phyloP scores from a whole-genome alignment of 208 protist genomes.

The Kentomonas sorsogonicus region DNA sequence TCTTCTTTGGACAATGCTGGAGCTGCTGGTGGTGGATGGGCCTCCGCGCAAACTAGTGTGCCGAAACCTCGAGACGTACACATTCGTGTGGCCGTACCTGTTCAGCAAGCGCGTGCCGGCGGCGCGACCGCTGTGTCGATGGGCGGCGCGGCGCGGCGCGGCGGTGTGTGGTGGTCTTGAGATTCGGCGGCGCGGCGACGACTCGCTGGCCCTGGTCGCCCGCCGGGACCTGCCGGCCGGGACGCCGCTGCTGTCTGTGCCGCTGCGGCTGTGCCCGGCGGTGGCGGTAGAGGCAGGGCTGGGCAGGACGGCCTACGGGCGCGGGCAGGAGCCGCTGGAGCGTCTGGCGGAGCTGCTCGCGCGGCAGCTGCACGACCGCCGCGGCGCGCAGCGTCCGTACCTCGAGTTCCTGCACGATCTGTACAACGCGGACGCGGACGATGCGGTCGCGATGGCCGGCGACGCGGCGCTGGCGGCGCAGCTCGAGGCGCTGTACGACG shows the following conservation, averaged over 20 bases:
- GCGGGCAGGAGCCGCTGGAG: conserved; percentile 36
- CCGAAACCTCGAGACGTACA: conserved; percentile 51
- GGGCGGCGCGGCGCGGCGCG: conserved; percentile 58
- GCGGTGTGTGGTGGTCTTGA: conserved; percentile 55
- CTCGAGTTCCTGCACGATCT: conserved; percentile 84
- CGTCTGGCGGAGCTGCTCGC: conserved; percentile 41
- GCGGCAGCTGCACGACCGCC: conserved; percentile 65
- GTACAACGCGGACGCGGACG: conserved; percentile 56
- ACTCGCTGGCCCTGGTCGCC: conserved; percentile 27
- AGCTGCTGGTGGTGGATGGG: conserved; percentile 28
- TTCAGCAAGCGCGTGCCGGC: conserved; percentile 50
- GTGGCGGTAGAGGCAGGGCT: conserved; percentile 3
- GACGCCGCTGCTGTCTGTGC: conserved; percentile 51
- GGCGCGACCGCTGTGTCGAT: conserved; percentile 53
- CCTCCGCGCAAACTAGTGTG: conserved; percentile 46
- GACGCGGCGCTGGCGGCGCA: conserved; percentile 22
- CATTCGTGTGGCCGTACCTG: conserved; percentile 69
- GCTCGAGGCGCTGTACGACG: conserved; percentile 65
- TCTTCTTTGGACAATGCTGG: conserved; percentile 25
- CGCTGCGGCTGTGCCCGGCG: conserved; percentile 33
- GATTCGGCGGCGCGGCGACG: conserved; percentile 21
- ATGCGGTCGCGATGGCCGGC: conserved; percentile 8
- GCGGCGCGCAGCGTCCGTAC: conserved; percentile 50
- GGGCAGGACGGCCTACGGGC: conserved; percentile 18
- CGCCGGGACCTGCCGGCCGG: conserved; percentile 37